Evolutionary conservation across 805 yeast genomes (phyloP), one percentile per base, ranked within the genome.

Genomic region (Candida sonorensis): DNA sequence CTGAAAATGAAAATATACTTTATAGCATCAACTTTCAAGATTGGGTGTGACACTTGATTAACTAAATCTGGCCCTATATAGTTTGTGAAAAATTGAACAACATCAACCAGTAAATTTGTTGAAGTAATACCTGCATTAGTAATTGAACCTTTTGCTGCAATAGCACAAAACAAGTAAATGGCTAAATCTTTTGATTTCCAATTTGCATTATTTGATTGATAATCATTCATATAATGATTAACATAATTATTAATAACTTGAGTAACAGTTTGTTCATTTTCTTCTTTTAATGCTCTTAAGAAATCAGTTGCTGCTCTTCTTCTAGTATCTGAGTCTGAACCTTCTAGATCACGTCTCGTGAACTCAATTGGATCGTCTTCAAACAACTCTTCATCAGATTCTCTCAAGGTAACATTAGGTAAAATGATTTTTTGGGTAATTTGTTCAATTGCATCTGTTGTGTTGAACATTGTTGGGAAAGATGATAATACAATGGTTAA

Each of bases 291-390:
- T 46, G 86, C 95, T 40, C 94, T 74, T 44, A 92, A 64, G 50
- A 92, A 87, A 49, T 86, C 97, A 2, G 94, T 84, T n/a, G 97
- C 78, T 0, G 95, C 77, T 46, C 94, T 76, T 57, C 97, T 72
- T 58, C 99, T 75, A 1, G 96, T 81, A 51, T 88, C 97, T 10
- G 81, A 73, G 53, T 90, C 97, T 0, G 95, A 79, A 5, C 97
- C 97, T 59, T 94, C 98, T 28, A 94, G 66, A 57, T 92, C 98
- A 40, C 95, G 72, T 50, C 97, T 73, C 14, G 88, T 88, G 53
- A 70, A 92, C 48, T 85, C 94, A 34, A 92, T 81, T 23, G 98
- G 98, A 53, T 92, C 98, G 59, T 92, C 98, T 58, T 92, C 98
- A 56, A 92, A 90, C 40, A 80, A 58, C 57, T 94, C 98, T 49